Evolutionary conservation across 805 yeast species (phyloP), one percentile per base, ranked within the genome.

Genomic region (Hagleromyces aurorensis): DNA sequence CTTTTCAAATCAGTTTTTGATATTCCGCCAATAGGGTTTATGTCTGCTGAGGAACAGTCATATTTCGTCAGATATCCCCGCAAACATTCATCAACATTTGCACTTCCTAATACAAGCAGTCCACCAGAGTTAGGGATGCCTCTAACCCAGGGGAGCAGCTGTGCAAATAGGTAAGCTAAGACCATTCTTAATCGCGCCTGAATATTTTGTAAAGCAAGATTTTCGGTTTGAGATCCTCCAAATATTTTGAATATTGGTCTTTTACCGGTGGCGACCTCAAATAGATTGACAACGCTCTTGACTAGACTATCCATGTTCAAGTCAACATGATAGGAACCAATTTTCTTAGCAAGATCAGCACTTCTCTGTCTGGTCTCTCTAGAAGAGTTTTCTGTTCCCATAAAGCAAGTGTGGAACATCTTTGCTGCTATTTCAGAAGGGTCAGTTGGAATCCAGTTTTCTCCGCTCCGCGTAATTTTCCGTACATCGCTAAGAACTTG

Each of bases 11-110:
- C 99, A 1, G 86, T 85, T 54, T 91, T 91, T 10, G 98, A 89
- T 23, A 91, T 84, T 19, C 96, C 95, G n/a, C 99, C 99, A 43
- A 91, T 93, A 16, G 99, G 99, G 52, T 91, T 91, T 37, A 91
- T 73, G 61, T 91, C 99, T 1, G 98, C 98, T 11, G 94, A 78
- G 3, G 97, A 87, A 57, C 96, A 86, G 57, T 91, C 99, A 57
- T 91, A 91, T 54, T 91, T 91, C 7, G 99, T 91, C 50, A 91
- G 65, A 50, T 91, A 91, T 0, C 99, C 99, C 37, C 99, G 67
- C 36, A 91, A 62, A 46, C 95, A 86, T 55, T 91, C 99, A 58
- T 91, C 99, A 9, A 91, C 98, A 52, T 91, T 91, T 3, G 97
- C 96, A 49, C 94, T 79, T 1, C 98, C 98, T 29, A 91, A 65